Evolutionary conservation across 768 basidiomycete genomes (phyloP).

Genomic region (Podaxis sp.): DNA sequence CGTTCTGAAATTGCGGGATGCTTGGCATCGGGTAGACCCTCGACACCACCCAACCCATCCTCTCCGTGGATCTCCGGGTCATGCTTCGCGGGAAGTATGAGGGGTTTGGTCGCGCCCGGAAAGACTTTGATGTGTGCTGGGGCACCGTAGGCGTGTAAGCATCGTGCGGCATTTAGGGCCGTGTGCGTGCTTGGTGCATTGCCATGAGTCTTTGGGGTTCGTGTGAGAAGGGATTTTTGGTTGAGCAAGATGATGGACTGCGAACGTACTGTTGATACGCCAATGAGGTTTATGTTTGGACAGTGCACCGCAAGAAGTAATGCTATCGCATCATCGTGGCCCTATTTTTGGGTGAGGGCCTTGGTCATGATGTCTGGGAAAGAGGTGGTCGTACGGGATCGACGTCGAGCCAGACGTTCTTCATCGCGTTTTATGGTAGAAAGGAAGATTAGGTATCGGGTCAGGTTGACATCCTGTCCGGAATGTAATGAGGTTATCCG

Average conservation of each 20-base stretch:
- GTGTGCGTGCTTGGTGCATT: conserved; percentile 67
- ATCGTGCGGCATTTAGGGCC: conserved; percentile 71
- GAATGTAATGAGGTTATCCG: too few relatives aligned
- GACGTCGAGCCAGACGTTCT: conserved; percentile 59
- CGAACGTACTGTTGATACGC: conserved; percentile 72
- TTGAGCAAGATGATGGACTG: not conserved
- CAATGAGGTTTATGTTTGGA: conserved; percentile 65
- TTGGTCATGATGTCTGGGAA: not conserved
- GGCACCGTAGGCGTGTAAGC: conserved; percentile 74
- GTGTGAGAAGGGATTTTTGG: not conserved
- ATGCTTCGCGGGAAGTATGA: conserved; percentile 58
- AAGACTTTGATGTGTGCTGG: conserved; percentile 56
- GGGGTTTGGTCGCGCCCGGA: conserved; percentile 68
- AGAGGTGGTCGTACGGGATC: conserved; percentile 51
- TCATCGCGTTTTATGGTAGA: conserved; percentile 16
- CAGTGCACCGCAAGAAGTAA: conserved; percentile 74
- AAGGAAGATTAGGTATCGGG: too few relatives aligned
- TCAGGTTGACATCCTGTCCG: too few relatives aligned
- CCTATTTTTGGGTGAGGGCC: conserved; percentile 38
- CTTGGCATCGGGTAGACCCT: conserved; percentile 60
- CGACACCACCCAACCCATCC: conserved; percentile 83
- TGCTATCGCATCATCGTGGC: conserved; percentile 88
- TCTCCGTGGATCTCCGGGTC: conserved; percentile 80
- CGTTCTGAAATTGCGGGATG: conserved; percentile 47
- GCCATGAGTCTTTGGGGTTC: conserved; percentile 64